These are phyloP conservation scores for Citrus australasica DNA, from an alignment of 345 rosid genomes.

Conservation along the genomic window DNA sequence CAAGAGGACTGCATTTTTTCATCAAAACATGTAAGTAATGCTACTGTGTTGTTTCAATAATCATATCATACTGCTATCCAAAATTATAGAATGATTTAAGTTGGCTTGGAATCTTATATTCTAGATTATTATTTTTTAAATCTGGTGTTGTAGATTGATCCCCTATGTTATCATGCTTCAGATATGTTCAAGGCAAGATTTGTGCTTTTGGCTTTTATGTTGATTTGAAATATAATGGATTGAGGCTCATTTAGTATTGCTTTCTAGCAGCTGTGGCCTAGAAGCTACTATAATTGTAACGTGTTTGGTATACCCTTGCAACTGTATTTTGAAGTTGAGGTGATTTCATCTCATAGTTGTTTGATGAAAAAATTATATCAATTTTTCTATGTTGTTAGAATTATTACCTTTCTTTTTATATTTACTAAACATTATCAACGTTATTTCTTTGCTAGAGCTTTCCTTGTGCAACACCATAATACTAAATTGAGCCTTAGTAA, in stretches of 20 bases:
- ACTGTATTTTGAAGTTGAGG: no score
- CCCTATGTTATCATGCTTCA: neutral
- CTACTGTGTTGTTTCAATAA: neutral
- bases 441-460: no score
- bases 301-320: no score
- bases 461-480: no score
- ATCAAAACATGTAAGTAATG: conserved; percentile 27
- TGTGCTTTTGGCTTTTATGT: neutral
- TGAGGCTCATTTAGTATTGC: neutral
- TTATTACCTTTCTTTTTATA: no score
- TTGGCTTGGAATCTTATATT: neutral
- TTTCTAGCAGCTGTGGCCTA: no score
- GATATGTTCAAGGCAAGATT: neutral
- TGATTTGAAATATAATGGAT: neutral
- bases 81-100: neutral
- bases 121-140: neutral
- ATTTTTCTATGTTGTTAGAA: no score
- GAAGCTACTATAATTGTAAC: no score
- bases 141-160: neutral
- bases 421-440: no score
- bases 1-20: conserved; percentile 9
- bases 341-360: no score
- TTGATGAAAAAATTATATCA: no score
- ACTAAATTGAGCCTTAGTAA: no score
- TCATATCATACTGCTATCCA: neutral